Conservation (phyloP, 2,329 filamentous ascomycete genomes). For the Fusarium sp. region DNA sequence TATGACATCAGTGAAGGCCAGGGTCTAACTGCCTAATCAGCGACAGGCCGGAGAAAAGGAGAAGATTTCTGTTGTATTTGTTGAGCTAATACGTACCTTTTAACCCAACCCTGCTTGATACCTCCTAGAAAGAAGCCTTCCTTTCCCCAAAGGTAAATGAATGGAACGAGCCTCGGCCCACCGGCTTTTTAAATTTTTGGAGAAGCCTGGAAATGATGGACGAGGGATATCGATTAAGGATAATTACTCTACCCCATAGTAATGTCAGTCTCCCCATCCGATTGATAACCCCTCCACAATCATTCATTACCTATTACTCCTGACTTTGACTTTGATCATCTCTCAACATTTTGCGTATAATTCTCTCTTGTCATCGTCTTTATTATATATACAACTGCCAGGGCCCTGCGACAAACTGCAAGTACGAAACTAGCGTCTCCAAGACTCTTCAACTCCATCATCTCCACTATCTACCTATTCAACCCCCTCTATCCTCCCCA, state of each 20-base stretch:
- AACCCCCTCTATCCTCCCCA: conserved; percentile 19
- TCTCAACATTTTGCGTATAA: background rate
- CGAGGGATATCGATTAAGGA: conserved; percentile 44
- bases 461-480: conserved; percentile 27
- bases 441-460: conserved; percentile 31
- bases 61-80: conserved; percentile 24
- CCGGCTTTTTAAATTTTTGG: conserved; percentile 38
- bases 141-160: conserved; percentile 27
- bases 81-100: conserved; percentile 37
- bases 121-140: conserved; percentile 13
- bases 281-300: conserved; percentile 42
- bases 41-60: conserved; percentile 33
- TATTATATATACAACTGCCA: background rate
- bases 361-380: background rate
- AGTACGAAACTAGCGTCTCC: conserved; percentile 12
- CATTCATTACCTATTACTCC: conserved; percentile 12
- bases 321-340: background rate
- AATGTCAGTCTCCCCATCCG: conserved; percentile 37
- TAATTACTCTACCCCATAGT: conserved; percentile 26
- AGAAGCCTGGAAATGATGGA: conserved; percentile 21
- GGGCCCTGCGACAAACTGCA: conserved; percentile 4
- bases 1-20: conserved; percentile 8
- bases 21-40: no score
- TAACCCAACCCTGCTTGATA: conserved; percentile 5
- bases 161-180: conserved; percentile 44